Evolutionary conservation across 768 basidiomycete species (phyloP).

Genomic region (Rhizopogon sp.): DNA sequence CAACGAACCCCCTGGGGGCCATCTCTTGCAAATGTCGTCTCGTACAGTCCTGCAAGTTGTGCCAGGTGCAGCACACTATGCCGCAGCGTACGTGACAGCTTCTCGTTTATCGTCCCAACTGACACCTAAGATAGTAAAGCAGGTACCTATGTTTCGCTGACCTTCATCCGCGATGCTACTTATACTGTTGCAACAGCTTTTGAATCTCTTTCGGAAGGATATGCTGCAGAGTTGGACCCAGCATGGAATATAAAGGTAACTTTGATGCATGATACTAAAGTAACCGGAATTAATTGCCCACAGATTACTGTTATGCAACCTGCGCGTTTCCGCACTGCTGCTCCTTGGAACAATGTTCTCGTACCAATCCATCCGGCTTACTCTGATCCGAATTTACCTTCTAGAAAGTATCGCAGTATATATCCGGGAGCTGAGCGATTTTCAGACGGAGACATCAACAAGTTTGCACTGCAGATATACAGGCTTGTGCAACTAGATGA

Average conservation of each 20-base stretch:
- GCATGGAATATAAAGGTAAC: constrained; percentile 45
- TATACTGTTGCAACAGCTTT: constrained; percentile 19
- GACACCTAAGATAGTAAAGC: constrained; percentile 15
- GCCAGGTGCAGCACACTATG: constrained; percentile 14
- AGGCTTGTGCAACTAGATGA: constrained; percentile 16
- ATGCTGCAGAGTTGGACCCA: constrained; percentile 38
- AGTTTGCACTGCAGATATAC: constrained; percentile 16
- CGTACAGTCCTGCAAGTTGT: constrained; percentile 15
- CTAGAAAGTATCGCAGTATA: constrained; percentile 8
- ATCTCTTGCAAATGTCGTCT: constrained; percentile 34
- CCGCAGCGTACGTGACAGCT: constrained; percentile 19
- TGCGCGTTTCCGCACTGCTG: constrained; percentile 15
- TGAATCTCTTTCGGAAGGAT: constrained; percentile 34
- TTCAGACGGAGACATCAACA: constrained; percentile 17
- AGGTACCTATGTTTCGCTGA: constrained; percentile 10
- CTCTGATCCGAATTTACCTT: constrained; percentile 11
- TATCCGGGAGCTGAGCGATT: constrained; percentile 5
- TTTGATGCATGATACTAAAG: background rate
- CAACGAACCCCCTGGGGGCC: constrained; percentile 35
- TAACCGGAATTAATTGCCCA: background rate
- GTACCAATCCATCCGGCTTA: constrained; percentile 18
- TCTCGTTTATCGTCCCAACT: background rate
- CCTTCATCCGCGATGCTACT: background rate
- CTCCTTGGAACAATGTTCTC: background rate
- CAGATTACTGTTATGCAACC: constrained; percentile 23